These are phyloP conservation scores for Ajuga chamaepitys DNA, from an alignment of 257 asterid genomes.

Conservation along the genomic window DNA sequence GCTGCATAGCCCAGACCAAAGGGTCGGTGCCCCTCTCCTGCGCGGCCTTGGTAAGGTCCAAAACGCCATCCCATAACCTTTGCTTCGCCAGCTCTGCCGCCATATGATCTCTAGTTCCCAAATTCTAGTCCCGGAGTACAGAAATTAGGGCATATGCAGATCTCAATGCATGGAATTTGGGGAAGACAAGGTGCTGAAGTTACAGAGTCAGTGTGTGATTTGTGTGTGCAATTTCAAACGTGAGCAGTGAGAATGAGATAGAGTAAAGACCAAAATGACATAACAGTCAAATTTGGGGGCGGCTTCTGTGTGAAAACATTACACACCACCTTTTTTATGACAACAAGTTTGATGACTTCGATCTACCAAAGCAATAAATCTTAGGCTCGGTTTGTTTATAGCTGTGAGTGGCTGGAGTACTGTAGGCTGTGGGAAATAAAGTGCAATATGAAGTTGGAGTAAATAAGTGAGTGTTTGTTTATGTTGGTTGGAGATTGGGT, in stretches of 20 bases:
- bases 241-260: neutral
- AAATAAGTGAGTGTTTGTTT: too few relatives aligned
- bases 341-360: neutral
- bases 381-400: too few relatives aligned
- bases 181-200: slow-evolving; percentile 4
- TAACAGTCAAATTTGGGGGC: slow-evolving; percentile 13
- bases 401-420: too few relatives aligned
- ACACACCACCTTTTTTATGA: neutral
- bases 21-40: slow-evolving; percentile 79
- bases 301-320: too few relatives aligned
- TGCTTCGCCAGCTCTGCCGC: slow-evolving; percentile 35
- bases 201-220: slow-evolving; percentile 21
- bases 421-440: too few relatives aligned
- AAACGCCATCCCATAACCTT: slow-evolving; percentile 51
- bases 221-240: slow-evolving; percentile 9
- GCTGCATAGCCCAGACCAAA: slow-evolving; percentile 65
- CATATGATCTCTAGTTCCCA: slow-evolving; percentile 12
- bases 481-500: too few relatives aligned
- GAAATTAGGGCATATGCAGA: slow-evolving; percentile 13
- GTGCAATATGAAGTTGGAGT: too few relatives aligned
- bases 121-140: slow-evolving; percentile 3
- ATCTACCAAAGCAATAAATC: too few relatives aligned
- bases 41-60: slow-evolving; percentile 69
- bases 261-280: neutral
- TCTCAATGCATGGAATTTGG: slow-evolving; percentile 19